These are phyloP conservation scores for Grammothele lineata DNA, from an alignment of 768 basidiomycete genomes.

Conservation along the genomic window DNA sequence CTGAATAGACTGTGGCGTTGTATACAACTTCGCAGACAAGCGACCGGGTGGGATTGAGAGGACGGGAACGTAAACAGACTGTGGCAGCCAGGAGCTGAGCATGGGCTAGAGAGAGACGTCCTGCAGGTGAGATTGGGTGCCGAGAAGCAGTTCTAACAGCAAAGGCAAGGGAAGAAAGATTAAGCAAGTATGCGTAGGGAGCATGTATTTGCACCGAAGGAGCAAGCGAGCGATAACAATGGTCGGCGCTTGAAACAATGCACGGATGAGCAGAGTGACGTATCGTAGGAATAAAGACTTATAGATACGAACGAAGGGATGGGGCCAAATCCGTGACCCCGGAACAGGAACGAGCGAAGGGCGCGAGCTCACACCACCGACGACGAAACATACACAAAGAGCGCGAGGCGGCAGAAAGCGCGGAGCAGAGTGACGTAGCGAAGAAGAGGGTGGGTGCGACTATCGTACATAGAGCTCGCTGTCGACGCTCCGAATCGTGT, in stretches of 20 bases:
- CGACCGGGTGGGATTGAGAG: too few relatives aligned
- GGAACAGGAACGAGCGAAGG: not conserved
- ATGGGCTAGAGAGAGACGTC: too few relatives aligned
- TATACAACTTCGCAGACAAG: too few relatives aligned
- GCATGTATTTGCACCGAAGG: not conserved
- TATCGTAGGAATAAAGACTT: slow-evolving; percentile 19
- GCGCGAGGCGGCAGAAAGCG: slow-evolving; percentile 2
- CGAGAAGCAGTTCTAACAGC: too few relatives aligned
- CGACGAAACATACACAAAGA: not conserved
- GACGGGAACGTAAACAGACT: too few relatives aligned
- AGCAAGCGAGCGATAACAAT: not conserved
- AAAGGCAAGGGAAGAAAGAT: too few relatives aligned
- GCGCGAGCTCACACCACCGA: not conserved
- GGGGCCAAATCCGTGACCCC: not conserved
- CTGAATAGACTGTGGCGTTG: too few relatives aligned
- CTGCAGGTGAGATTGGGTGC: too few relatives aligned
- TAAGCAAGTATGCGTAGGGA: not conserved
- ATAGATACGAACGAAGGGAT: slow-evolving; percentile 18
- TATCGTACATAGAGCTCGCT: slow-evolving; percentile 26
- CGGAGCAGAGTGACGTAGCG: not conserved
- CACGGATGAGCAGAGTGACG: not conserved
- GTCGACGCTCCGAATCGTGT: slow-evolving; percentile 30
- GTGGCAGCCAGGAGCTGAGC: too few relatives aligned
- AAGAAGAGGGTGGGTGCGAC: not conserved
- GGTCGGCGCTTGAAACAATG: not conserved